Evolutionary conservation across 1,139 yeast genomes (phyloP).

Genomic region (Casaregolazyma suthepensis): DNA sequence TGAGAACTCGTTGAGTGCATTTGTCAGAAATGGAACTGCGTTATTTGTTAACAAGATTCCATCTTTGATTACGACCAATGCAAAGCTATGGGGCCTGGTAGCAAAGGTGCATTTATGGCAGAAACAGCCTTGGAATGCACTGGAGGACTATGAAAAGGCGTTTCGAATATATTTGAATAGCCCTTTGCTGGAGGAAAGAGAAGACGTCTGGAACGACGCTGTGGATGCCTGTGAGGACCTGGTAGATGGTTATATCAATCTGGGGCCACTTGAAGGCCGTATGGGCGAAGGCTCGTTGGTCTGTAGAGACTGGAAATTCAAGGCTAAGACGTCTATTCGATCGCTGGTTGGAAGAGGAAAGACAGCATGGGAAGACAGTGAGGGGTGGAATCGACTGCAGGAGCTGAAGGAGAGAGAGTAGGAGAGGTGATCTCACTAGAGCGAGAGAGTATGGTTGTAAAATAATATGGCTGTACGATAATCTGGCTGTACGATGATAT

Average conservation of each 20-base stretch:
- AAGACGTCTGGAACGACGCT: constrained; percentile 66
- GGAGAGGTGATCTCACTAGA: not conserved
- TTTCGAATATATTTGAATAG: constrained; percentile 61
- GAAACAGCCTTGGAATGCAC: constrained; percentile 76
- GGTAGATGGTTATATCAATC: constrained; percentile 79
- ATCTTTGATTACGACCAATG: constrained; percentile 57
- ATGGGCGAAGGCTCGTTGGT: constrained; percentile 78
- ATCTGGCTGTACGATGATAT: no score
- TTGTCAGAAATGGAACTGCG: constrained; percentile 62
- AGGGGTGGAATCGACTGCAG: constrained; percentile 64
- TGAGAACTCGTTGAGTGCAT: constrained; percentile 21
- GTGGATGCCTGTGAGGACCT: constrained; percentile 76
- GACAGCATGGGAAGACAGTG: constrained; percentile 70
- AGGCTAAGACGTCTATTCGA: constrained; percentile 66
- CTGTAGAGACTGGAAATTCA: constrained; percentile 88
- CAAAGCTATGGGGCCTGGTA: constrained; percentile 77
- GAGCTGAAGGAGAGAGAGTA: constrained; percentile 44
- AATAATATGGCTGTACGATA: no score
- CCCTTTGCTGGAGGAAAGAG: constrained; percentile 60
- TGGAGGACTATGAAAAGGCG: constrained; percentile 84
- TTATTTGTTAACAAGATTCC: constrained; percentile 66
- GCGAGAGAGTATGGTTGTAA: not conserved
- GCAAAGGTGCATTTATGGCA: constrained; percentile 88
- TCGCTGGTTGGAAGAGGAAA: constrained; percentile 76
- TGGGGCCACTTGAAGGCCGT: constrained; percentile 83